Percentiles rank a stretch among this genome's conserved stretches.
phyloP scores from a whole-genome alignment of 1,284 basidiomycete species.

The Stygiomarasmius scandens region DNA sequence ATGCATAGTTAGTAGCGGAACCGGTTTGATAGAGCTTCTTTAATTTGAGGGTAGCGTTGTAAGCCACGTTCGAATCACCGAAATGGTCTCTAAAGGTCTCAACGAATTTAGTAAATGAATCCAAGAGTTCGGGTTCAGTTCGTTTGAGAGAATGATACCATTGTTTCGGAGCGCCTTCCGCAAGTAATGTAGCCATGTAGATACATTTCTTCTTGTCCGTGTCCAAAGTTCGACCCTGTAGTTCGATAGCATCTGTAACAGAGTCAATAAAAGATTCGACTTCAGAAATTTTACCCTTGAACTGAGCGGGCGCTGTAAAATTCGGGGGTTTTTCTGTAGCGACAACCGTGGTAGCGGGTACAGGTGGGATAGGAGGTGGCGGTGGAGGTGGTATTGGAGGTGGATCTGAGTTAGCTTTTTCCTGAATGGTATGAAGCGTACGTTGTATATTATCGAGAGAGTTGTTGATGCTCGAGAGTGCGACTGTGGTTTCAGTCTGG shows the following conservation, averaged over 20 bases:
- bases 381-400: too few species aligned
- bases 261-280: background rate
- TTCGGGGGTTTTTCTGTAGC: background rate
- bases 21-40: constrained; percentile 29
- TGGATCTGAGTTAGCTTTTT: too few species aligned
- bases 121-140: too few species aligned
- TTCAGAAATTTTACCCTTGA: background rate
- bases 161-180: background rate
- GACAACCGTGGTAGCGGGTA: too few species aligned
- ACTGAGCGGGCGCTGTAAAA: background rate
- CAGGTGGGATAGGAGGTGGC: too few species aligned
- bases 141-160: constrained; percentile 1
- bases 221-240: background rate
- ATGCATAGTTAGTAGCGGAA: constrained; percentile 24
- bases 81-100: constrained; percentile 28
- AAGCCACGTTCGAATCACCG: constrained; percentile 25
- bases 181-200: constrained; percentile 3
- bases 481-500: too few species aligned
- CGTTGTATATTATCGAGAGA: too few species aligned
- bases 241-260: background rate
- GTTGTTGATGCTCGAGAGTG: too few species aligned
- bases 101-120: constrained; percentile 21
- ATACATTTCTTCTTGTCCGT: constrained; percentile 5
- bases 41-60: constrained; percentile 21
- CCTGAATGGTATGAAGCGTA: too few species aligned